Percentiles rank a stretch among this genome's conserved stretches.
Conservation (phyloP, 139 green algal genomes). For the Tetradesmus lagerheimii region DNA sequence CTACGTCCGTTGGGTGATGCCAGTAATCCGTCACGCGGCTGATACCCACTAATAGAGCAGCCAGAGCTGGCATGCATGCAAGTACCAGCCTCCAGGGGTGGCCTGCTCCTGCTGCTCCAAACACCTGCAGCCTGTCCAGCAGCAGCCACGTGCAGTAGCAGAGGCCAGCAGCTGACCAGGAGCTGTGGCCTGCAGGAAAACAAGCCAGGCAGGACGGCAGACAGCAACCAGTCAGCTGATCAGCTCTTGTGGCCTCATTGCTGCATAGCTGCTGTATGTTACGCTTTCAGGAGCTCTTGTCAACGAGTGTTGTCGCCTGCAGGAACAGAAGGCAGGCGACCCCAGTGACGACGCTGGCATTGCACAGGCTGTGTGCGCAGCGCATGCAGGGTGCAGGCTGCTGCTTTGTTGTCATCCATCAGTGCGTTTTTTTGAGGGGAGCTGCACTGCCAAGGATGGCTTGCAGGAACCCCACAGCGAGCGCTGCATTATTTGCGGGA, state of each 20-base stretch:
- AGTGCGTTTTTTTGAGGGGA: too few species aligned
- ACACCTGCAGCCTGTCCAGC: conserved; percentile 24
- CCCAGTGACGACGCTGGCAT: too few species aligned
- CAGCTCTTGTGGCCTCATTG: too few species aligned
- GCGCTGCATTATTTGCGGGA: too few species aligned
- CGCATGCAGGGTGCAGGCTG: background rate
- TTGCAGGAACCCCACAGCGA: too few species aligned
- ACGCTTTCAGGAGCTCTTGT: background rate
- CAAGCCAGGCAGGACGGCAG: background rate
- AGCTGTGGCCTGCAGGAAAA: conserved; percentile 33
- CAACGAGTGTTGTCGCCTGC: too few species aligned
- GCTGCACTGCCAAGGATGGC: too few species aligned
- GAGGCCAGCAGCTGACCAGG: conserved; percentile 43
- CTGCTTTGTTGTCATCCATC: too few species aligned
- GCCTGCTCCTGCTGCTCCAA: conserved; percentile 28
- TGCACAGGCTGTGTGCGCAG: background rate
- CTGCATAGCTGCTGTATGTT: too few species aligned
- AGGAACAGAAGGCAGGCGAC: too few species aligned
- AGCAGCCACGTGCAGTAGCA: conserved; percentile 37
- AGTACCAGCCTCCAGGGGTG: conserved; percentile 41
- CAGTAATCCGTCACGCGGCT: conserved; percentile 37
- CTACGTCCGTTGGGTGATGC: conserved; percentile 37
- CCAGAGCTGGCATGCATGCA: conserved; percentile 19
- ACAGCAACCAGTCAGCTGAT: background rate
- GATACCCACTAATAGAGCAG: conserved; percentile 23